Conservation (phyloP, 495 filamentous ascomycete species). For the Parachaetomium inaequale region DNA sequence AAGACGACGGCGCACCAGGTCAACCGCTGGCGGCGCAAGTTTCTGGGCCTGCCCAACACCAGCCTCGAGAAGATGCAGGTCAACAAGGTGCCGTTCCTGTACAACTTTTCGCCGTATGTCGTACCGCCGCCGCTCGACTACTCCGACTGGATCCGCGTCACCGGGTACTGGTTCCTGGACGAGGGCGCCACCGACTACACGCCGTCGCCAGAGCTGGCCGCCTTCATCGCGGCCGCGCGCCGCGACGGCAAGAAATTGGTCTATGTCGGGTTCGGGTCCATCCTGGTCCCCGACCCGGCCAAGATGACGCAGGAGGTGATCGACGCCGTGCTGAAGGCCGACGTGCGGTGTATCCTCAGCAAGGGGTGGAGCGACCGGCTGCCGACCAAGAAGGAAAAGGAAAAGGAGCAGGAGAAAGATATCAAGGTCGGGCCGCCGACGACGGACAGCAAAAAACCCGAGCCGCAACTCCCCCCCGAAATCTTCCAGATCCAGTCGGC, state of each 20-base stretch:
- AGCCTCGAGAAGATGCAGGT: conserved; percentile 86
- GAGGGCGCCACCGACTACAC: conserved; percentile 67
- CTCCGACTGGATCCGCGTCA: conserved; percentile 95
- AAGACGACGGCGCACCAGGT: conserved; percentile 85
- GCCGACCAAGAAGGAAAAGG: conserved; percentile 35
- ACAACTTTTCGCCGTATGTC: conserved; percentile 92
- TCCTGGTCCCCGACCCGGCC: conserved; percentile 86
- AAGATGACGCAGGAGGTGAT: conserved; percentile 87
- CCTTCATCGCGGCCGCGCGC: conserved; percentile 78
- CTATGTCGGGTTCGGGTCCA: conserved; percentile 95
- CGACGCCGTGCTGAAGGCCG: conserved; percentile 84
- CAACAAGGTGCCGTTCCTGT: conserved; percentile 95
- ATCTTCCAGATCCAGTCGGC: conserved; percentile 86
- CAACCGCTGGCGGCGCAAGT: conserved; percentile 85
- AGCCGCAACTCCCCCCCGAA: conserved; percentile 71
- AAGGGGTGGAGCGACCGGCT: conserved; percentile 98
- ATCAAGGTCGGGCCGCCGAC: conserved; percentile 6
- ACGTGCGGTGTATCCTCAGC: conserved; percentile 90
- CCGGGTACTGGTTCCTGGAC: conserved; percentile 96
- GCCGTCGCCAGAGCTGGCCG: conserved; percentile 67
- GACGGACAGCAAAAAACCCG: conserved; percentile 43
- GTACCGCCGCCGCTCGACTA: conserved; percentile 92
- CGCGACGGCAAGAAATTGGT: conserved; percentile 85
- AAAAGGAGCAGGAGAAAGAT: conserved; percentile 18
- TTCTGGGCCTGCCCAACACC: conserved; percentile 73